phyloP scores from a whole-genome alignment of 2,329 filamentous ascomycete species.

The Hymenoscyphus albidus region DNA sequence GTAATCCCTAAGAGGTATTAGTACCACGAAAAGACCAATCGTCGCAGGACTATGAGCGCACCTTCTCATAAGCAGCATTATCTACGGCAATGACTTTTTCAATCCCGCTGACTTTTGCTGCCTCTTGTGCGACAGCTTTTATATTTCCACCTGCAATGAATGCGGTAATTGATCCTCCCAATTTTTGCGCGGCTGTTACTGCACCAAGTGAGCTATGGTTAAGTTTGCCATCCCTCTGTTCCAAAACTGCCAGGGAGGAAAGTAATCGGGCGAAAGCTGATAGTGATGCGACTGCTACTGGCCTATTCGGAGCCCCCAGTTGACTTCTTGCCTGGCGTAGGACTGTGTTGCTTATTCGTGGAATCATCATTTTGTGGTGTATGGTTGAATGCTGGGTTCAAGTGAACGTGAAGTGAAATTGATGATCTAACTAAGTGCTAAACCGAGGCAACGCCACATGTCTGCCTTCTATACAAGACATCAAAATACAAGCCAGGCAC shows the following conservation, averaged over 20 bases:
- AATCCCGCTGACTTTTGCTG: slow-evolving; percentile 82
- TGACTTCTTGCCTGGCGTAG: slow-evolving; percentile 37
- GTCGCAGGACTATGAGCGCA: slow-evolving; percentile 35
- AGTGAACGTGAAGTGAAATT: slow-evolving; percentile 6
- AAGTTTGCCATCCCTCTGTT: slow-evolving; percentile 87
- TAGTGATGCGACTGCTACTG: slow-evolving; percentile 38
- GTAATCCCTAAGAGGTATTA: slow-evolving; percentile 60
- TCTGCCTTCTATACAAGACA: background rate
- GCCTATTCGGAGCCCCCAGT: slow-evolving; percentile 38
- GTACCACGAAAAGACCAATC: background rate
- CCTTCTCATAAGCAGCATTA: slow-evolving; percentile 89
- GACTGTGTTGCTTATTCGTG: slow-evolving; percentile 28
- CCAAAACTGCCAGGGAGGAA: slow-evolving; percentile 85
- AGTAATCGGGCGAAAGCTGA: slow-evolving; percentile 65
- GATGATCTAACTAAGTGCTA: background rate
- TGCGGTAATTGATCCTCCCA: slow-evolving; percentile 80
- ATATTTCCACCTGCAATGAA: slow-evolving; percentile 81
- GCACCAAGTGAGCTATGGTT: slow-evolving; percentile 78
- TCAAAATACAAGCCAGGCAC: background rate
- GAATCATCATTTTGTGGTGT: slow-evolving; percentile 31
- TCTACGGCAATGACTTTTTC: slow-evolving; percentile 90
- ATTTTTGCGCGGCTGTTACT: slow-evolving; percentile 78
- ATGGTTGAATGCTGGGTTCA: slow-evolving; percentile 8
- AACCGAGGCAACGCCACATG: slow-evolving; percentile 20
- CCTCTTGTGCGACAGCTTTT: slow-evolving; percentile 73